Base-by-base conservation (phyloP, 352 stramenopile species). In the Phytophthora sp. region DNA sequence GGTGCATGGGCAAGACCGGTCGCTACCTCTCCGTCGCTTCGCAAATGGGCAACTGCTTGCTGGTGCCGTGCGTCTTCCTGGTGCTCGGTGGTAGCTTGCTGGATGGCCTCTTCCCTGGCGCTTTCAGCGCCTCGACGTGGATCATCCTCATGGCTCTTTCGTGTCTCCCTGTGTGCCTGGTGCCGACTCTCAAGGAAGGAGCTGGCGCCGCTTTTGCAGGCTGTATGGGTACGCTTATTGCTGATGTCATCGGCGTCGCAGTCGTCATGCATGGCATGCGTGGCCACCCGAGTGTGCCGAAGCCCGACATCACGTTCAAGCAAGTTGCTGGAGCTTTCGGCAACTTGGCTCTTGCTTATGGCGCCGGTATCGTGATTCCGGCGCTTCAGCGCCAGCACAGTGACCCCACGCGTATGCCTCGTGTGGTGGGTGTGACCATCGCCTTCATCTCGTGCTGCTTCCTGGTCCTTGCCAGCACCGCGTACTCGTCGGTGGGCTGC, bases 341-440 rank as follows among this genome's bases (percentile, higher is more conserved):
- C 28, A 87, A 82, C 60, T 57, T 87, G 37, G 74, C 64, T 15
- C 69, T 87, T 34, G 74, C 77, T 10, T 87, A 87, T 51, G 74
- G 62, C 13, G 77, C 74, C 12, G 74, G 64, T 28, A 66, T 87
- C 27, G 70, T 84, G 42, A 82, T 87, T 58, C 77, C 77, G 11
- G 62, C 71, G 8, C 66, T 87, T 13, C 71, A 81, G 37, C 73
- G 74, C 21, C 70, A 87, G 41, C 77, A 87, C 62, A 72, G 50
- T 15, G 59, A 82, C 31, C 77, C 77, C 10, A 61, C 62, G 18
- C 69, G 75, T 18, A 85, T 87, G 77, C 77, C 77, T 9, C 69
- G 72, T 12, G 62, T 87, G 24, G 71, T 84, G 15, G 42, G 50
- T 37, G 70, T 78, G 1, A 84, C 77, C 31, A 53, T 87, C 20